Evolutionary conservation across 306 rosid genomes (phyloP).

Genomic region (Fagus crenata): DNA sequence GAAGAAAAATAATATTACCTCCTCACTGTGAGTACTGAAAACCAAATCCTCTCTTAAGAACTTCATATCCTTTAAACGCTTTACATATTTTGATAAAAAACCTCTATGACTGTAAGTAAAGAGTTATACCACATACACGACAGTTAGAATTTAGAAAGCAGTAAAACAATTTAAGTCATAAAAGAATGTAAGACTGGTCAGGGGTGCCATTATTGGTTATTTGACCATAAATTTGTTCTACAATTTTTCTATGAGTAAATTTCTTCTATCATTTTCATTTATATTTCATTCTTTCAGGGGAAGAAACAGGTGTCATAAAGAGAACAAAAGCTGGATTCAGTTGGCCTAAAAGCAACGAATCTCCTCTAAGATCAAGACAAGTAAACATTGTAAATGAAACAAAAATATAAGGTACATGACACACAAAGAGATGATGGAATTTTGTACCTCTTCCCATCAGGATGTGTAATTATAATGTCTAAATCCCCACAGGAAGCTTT

Average conservation of each 20-base stretch:
- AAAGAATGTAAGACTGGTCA: not conserved
- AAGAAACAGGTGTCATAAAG: not conserved
- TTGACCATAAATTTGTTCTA: not conserved
- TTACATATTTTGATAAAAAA: constrained; percentile 64
- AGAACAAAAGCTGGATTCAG: not conserved
- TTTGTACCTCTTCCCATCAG: constrained; percentile 78
- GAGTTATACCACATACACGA: constrained; percentile 26
- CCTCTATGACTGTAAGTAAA: constrained; percentile 74
- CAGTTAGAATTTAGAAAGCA: constrained; percentile 5
- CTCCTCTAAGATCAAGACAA: not conserved
- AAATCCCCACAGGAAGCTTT: constrained; percentile 93
- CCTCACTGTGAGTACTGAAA: constrained; percentile 84
- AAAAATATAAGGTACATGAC: not conserved
- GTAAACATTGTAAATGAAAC: not conserved
- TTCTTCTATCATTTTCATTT: not conserved
- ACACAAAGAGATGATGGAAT: constrained; percentile 8
- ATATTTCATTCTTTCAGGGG: not conserved
- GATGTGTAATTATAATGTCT: constrained; percentile 85
- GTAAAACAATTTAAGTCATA: not conserved
- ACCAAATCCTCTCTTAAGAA: constrained; percentile 87
- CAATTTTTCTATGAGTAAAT: not conserved
- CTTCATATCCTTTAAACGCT: constrained; percentile 75
- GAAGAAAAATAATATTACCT: constrained; percentile 50
- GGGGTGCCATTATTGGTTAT: not conserved
- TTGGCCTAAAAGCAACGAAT: not conserved